These are phyloP conservation scores for Halenospora varia DNA, from an alignment of 495 filamentous ascomycete species.

Conservation along the genomic window DNA sequence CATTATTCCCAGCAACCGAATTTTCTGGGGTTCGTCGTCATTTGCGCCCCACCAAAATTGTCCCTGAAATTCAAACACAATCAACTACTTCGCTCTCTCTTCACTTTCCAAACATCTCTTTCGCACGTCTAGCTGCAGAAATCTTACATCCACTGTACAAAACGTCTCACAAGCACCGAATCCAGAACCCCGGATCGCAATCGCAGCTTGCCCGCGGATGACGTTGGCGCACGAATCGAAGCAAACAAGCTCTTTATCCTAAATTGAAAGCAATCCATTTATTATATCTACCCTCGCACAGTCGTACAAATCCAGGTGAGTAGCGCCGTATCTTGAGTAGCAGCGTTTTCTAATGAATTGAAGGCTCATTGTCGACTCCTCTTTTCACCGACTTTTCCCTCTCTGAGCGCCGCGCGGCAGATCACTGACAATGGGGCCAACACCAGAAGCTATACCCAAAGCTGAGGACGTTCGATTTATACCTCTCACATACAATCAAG, in stretches of 20 bases:
- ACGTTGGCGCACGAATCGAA: too few species aligned
- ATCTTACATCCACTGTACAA: background rate
- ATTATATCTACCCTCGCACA: too few species aligned
- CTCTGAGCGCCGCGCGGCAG: conserved; percentile 2
- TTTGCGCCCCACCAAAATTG: background rate
- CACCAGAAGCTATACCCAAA: background rate
- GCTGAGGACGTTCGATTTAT: conserved; percentile 47
- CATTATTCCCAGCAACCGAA: background rate
- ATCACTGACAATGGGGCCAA: background rate
- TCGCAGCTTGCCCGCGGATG: too few species aligned
- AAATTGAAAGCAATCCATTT: too few species aligned
- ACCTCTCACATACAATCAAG: conserved; percentile 69
- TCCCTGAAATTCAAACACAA: background rate
- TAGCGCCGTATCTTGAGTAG: background rate
- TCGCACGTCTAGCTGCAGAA: background rate
- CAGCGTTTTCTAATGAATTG: background rate
- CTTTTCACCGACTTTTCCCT: conserved; percentile 20
- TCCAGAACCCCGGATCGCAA: too few species aligned
- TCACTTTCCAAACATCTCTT: background rate
- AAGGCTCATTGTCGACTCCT: background rate
- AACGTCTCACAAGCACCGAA: too few species aligned
- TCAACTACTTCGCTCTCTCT: too few species aligned
- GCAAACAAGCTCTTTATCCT: too few species aligned
- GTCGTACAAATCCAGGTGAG: background rate
- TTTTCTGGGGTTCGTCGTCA: background rate